phyloP scores from a whole-genome alignment of 2,329 filamentous ascomycete genomes.

The Mollisiaceae sp. region DNA sequence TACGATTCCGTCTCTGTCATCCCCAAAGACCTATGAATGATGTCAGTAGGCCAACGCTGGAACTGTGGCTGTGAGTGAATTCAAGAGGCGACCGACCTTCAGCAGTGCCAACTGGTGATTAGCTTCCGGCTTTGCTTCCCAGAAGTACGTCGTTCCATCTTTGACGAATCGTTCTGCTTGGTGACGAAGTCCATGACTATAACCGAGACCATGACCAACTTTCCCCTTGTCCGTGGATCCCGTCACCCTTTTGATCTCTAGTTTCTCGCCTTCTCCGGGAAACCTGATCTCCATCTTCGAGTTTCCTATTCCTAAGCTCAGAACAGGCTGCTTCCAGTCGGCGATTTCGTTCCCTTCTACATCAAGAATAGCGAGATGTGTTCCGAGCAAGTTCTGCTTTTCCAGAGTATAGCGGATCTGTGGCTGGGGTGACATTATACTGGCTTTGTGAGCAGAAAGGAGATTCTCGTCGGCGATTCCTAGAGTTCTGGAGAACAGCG shows the following conservation, averaged over 20 bases:
- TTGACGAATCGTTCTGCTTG: slow-evolving; percentile 18
- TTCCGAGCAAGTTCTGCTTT: slow-evolving; percentile 19
- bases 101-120: slow-evolving; percentile 13
- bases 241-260: slow-evolving; percentile 10
- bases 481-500: slow-evolving; percentile 11
- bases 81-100: slow-evolving; percentile 6
- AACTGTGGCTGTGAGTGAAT: not conserved
- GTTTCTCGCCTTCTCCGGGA: slow-evolving; percentile 4
- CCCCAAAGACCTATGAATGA: slow-evolving; percentile 10
- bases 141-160: slow-evolving; percentile 17
- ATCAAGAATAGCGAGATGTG: slow-evolving; percentile 20
- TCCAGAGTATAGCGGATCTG: slow-evolving; percentile 17
- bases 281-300: slow-evolving; percentile 13
- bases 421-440: slow-evolving; percentile 15
- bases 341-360: slow-evolving; percentile 21
- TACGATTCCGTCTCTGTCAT: slow-evolving; percentile 9
- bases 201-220: not conserved
- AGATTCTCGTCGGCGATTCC: slow-evolving; percentile 20
- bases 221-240: not conserved
- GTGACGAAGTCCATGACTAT: not conserved
- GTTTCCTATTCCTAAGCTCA: slow-evolving; percentile 7
- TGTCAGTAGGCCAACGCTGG: not conserved
- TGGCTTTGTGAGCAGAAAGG: slow-evolving; percentile 19
- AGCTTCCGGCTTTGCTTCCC: slow-evolving; percentile 16
- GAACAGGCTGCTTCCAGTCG: slow-evolving; percentile 16